A percentile compares a stretch with the other conserved stretches of the same genome.
phyloP scores from a whole-genome alignment of 768 basidiomycete species.

The Ramaria sp. region DNA sequence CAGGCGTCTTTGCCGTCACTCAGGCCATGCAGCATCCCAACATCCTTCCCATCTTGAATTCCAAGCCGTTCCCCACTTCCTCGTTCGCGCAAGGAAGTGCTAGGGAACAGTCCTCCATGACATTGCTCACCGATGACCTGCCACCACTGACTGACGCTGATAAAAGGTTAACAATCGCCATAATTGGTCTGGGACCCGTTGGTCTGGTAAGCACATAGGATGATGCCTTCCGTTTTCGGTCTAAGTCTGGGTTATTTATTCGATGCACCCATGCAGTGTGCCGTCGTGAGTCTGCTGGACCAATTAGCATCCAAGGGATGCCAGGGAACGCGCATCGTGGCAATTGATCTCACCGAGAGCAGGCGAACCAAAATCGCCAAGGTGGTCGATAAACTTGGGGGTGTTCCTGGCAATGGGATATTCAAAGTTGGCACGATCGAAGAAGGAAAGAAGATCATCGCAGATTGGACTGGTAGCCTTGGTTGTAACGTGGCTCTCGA shows the following conservation, averaged over 20 bases:
- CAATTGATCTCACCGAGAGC: slow-evolving; percentile 47
- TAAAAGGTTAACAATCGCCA: slow-evolving; percentile 43
- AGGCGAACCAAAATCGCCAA: slow-evolving; percentile 50
- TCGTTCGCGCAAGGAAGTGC: slow-evolving; percentile 15
- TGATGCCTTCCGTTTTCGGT: not conserved
- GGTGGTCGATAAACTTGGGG: slow-evolving; percentile 41
- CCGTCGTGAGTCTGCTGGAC: slow-evolving; percentile 54
- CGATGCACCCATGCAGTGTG: slow-evolving; percentile 32
- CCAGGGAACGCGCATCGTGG: slow-evolving; percentile 42
- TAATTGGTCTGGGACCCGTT: slow-evolving; percentile 72
- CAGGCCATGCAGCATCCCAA: slow-evolving; percentile 70
- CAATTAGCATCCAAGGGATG: slow-evolving; percentile 34
- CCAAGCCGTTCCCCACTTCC: slow-evolving; percentile 46
- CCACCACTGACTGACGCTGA: slow-evolving; percentile 27
- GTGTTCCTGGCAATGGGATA: slow-evolving; percentile 32
- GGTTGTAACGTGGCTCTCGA: slow-evolving; percentile 62
- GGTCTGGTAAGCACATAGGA: slow-evolving; percentile 39
- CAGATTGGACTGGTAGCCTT: slow-evolving; percentile 41
- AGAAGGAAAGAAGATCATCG: slow-evolving; percentile 37
- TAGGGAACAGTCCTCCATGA: not conserved
- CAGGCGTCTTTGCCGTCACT: slow-evolving; percentile 64
- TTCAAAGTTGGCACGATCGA: slow-evolving; percentile 42
- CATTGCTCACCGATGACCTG: not conserved
- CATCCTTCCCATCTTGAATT: slow-evolving; percentile 45
- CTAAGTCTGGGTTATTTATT: not conserved